These are phyloP conservation scores for Cladorrhinum samala DNA, from an alignment of 495 filamentous ascomycete species.

Conservation along the genomic window DNA sequence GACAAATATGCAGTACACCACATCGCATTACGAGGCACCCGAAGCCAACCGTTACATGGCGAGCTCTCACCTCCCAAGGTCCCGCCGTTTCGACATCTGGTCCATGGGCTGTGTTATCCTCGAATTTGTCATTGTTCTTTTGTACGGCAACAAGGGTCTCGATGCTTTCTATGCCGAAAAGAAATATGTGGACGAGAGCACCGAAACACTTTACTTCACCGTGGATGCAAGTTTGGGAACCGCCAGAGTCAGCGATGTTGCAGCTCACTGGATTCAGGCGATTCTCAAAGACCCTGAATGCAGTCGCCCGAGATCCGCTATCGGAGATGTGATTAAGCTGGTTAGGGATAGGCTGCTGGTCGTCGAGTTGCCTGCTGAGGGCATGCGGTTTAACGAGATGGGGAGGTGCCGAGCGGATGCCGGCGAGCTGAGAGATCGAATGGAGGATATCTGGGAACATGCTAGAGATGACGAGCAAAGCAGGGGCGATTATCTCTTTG, in stretches of 20 bases:
- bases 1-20: not conserved
- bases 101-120: slow-evolving; percentile 34
- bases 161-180: slow-evolving; percentile 9
- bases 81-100: slow-evolving; percentile 31
- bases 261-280: not conserved
- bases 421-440: not conserved
- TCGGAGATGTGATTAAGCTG: not conserved
- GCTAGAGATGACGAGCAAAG: not conserved
- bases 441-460: not conserved
- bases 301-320: not conserved
- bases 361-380: not conserved
- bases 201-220: not conserved
- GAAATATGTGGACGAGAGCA: not conserved
- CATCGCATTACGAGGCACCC: slow-evolving; percentile 10
- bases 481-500: not conserved
- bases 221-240: not conserved
- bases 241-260: not conserved
- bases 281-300: not conserved
- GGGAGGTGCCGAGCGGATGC: not conserved
- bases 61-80: not conserved
- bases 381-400: not conserved
- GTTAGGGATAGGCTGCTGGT: not conserved
- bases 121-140: slow-evolving; percentile 29
- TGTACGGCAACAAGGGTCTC: slow-evolving; percentile 23
- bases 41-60: not conserved